Percentiles rank a stretch among this genome's conserved stretches.
phyloP scores from a whole-genome alignment of 768 basidiomycete genomes.

The Phanerochaete carnosa region DNA sequence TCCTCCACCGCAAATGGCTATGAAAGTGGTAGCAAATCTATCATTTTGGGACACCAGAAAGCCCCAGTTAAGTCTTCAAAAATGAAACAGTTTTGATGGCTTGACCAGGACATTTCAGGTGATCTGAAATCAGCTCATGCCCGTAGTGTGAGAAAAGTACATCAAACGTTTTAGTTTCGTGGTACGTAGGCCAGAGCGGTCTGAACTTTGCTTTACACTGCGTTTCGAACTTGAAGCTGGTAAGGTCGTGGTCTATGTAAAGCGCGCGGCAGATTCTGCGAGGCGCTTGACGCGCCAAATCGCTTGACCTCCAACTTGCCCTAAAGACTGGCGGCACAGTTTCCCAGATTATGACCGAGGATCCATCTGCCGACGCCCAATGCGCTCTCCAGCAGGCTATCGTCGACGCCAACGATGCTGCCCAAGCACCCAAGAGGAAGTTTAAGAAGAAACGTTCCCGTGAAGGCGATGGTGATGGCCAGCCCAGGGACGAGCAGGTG shows the following conservation, averaged over 20 bases:
- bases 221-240: too few species aligned
- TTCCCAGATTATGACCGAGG: slow-evolving; percentile 10
- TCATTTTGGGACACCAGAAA: too few species aligned
- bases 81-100: too few species aligned
- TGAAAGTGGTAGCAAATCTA: too few species aligned
- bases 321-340: slow-evolving; percentile 7
- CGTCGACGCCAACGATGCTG: slow-evolving; percentile 42
- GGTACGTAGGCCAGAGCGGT: too few species aligned
- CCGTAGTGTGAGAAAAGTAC: too few species aligned
- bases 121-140: too few species aligned
- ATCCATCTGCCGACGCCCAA: slow-evolving; percentile 42
- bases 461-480: slow-evolving; percentile 17
- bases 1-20: too few species aligned
- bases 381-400: slow-evolving; percentile 49
- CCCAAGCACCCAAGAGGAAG: slow-evolving; percentile 23
- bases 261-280: neutral
- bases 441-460: slow-evolving; percentile 32
- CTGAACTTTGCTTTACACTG: too few species aligned
- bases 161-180: too few species aligned
- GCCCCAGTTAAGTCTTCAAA: too few species aligned
- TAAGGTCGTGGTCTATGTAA: neutral
- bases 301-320: slow-evolving; percentile 10
- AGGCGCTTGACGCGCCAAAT: neutral
- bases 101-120: too few species aligned
- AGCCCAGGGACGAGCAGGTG: slow-evolving; percentile 10